phyloP scores from a whole-genome alignment of 164 flowering plant genomes.

The Warburgia ugandensis region DNA sequence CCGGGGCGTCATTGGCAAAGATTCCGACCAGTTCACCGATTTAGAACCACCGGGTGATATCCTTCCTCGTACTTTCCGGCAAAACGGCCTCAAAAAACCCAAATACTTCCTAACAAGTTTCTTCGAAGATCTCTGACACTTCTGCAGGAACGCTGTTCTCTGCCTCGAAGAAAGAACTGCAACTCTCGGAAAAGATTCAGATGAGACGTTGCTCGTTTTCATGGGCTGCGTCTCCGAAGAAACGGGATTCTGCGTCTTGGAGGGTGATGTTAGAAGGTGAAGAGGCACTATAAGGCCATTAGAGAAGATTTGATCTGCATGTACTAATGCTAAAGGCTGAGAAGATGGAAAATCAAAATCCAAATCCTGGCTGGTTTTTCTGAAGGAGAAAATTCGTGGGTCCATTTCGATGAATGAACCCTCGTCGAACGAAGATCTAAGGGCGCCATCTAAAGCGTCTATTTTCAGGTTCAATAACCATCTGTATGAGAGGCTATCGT shows the following conservation, averaged over 20 bases:
- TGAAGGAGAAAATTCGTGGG: too few relatives aligned
- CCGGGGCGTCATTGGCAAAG: conserved; percentile 14
- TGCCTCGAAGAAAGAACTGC: too few relatives aligned
- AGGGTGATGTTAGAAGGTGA: background rate
- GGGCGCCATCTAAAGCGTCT: conserved; percentile 36
- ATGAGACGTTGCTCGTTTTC: too few relatives aligned
- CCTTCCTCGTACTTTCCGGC: conserved; percentile 2
- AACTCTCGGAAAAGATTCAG: too few relatives aligned
- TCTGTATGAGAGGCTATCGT: conserved; percentile 85
- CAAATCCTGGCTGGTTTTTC: background rate
- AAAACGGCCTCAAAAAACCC: conserved; percentile 18
- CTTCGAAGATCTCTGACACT: conserved; percentile 19
- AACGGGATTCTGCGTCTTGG: background rate
- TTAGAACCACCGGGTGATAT: background rate
- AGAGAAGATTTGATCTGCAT: conserved; percentile 50
- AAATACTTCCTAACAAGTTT: conserved; percentile 22
- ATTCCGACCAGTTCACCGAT: background rate
- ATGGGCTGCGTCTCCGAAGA: background rate
- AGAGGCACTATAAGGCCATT: conserved; percentile 38
- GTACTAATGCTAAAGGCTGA: conserved; percentile 19
- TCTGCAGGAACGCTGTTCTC: too few relatives aligned
- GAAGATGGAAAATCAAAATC: conserved; percentile 26
- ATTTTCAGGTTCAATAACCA: conserved; percentile 58
- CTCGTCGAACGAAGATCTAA: conserved; percentile 18
- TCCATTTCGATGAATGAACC: conserved; percentile 71